Evolutionary conservation across 202 grass and related monocot genomes (phyloP).

Genomic region (Zizania palustris): DNA sequence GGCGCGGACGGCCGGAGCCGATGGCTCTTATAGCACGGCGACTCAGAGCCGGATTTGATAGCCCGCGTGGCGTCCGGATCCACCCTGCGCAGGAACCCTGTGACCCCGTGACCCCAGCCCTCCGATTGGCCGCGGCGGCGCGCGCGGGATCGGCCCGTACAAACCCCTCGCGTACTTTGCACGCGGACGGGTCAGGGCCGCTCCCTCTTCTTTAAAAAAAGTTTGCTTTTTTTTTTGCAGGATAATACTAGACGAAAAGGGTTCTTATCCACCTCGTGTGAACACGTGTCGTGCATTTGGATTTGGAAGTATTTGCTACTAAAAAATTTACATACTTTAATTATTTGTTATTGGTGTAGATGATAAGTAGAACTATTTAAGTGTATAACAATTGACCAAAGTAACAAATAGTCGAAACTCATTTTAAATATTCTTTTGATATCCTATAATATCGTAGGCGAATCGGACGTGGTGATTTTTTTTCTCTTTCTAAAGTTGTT

Average conservation of each 20-base stretch:
- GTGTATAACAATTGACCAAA: no score
- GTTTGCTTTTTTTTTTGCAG: background rate
- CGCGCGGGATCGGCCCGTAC: background rate
- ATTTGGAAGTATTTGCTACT: no score
- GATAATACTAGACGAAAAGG: background rate
- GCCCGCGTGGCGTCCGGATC: constrained; percentile 39
- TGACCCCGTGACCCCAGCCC: background rate
- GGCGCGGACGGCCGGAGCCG: background rate
- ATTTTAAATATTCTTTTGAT: no score
- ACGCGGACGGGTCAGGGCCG: constrained; percentile 45
- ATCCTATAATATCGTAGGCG: background rate
- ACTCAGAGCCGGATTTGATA: constrained; percentile 36
- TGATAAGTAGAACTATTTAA: no score
- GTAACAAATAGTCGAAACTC: no score
- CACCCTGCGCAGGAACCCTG: background rate
- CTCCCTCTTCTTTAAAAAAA: background rate
- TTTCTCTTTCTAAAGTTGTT: background rate
- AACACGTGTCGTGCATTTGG: no score
- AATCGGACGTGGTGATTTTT: background rate
- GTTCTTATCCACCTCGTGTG: background rate
- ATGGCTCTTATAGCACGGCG: constrained; percentile 41
- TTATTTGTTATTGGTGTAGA: no score
- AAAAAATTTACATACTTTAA: no score
- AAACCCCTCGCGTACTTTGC: constrained; percentile 42
- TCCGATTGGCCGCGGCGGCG: background rate